Evolutionary conservation across 2,329 filamentous ascomycete species (phyloP).

Genomic region (Sordariomycetes sp.): DNA sequence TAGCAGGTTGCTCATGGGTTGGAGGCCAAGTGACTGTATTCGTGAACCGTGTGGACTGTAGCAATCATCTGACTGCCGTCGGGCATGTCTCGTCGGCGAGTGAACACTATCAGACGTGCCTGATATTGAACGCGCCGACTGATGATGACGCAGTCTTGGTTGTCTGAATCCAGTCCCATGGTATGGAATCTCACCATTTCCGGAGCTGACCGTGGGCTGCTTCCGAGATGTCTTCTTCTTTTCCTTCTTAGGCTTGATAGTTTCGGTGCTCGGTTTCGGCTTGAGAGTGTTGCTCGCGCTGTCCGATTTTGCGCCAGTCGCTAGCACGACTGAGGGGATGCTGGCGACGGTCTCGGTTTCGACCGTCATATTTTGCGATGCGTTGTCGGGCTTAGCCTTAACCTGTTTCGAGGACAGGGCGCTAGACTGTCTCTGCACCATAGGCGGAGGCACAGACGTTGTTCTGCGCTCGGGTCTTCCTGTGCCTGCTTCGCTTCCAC

Average conservation of each 20-base stretch:
- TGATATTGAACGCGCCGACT: neutral
- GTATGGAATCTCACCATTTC: conserved; percentile 52
- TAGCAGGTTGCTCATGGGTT: conserved; percentile 32
- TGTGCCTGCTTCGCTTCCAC: conserved; percentile 58
- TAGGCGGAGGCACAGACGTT: conserved; percentile 37
- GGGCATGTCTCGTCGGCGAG: neutral
- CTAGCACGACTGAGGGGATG: conserved; percentile 73
- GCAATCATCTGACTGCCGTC: neutral
- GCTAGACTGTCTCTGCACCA: conserved; percentile 57
- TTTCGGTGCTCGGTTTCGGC: conserved; percentile 87
- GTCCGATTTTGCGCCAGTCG: conserved; percentile 52
- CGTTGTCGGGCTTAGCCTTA: conserved; percentile 68
- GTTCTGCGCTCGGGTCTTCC: conserved; percentile 33
- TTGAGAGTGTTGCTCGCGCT: conserved; percentile 66
- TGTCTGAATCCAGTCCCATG: neutral
- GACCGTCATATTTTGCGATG: conserved; percentile 85
- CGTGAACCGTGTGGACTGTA: conserved; percentile 4
- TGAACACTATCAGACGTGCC: neutral
- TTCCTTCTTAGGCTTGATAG: conserved; percentile 88
- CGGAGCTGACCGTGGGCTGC: conserved; percentile 58
- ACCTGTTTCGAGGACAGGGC: conserved; percentile 53
- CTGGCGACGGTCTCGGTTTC: conserved; percentile 94
- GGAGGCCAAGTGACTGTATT: conserved; percentile 21
- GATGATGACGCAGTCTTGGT: neutral
- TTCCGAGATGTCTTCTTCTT: conserved; percentile 76